Conservation (phyloP, 805 yeast genomes). For the Monosporozyma unispora region DNA sequence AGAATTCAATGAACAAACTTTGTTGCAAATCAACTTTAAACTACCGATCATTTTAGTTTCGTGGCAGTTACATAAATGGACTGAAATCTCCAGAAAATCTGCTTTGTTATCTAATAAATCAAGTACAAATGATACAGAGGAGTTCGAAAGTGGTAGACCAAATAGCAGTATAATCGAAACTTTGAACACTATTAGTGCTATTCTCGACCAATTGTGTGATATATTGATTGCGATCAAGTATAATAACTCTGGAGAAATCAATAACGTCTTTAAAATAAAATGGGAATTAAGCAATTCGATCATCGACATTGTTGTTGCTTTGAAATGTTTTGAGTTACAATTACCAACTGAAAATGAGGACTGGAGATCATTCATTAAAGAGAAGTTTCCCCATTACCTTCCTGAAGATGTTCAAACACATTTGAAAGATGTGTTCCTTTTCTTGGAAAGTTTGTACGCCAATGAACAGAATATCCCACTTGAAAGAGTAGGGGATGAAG, state of each 20-base stretch:
- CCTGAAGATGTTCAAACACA: constrained; percentile 7
- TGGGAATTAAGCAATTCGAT: constrained; percentile 16
- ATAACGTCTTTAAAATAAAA: constrained; percentile 7
- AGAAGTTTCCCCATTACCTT: constrained; percentile 11
- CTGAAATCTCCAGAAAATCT: constrained; percentile 13
- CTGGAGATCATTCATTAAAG: constrained; percentile 15
- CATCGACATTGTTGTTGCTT: constrained; percentile 20
- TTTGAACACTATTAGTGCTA: constrained; percentile 4
- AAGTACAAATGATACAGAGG: constrained; percentile 8
- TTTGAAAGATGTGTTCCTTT: constrained; percentile 17
- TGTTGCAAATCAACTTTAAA: constrained; percentile 18
- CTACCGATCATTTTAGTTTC: constrained; percentile 19
- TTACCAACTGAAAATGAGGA: constrained; percentile 17
- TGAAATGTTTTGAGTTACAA: constrained; percentile 24
- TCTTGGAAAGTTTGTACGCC: constrained; percentile 22
- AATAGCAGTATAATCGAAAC: not conserved
- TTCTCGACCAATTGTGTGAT: constrained; percentile 13
- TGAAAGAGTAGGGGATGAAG: constrained; percentile 22
- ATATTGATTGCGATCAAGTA: constrained; percentile 6
- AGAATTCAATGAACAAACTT: constrained; percentile 7
- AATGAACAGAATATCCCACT: constrained; percentile 13
- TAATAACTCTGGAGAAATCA: not conserved
- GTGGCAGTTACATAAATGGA: constrained; percentile 27
- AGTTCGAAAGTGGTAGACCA: not conserved
- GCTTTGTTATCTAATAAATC: not conserved